Evolutionary conservation across 2,329 filamentous ascomycete species (phyloP), one percentile per base, ranked within the genome.

Genomic region (Fusarium phyllophilum): DNA sequence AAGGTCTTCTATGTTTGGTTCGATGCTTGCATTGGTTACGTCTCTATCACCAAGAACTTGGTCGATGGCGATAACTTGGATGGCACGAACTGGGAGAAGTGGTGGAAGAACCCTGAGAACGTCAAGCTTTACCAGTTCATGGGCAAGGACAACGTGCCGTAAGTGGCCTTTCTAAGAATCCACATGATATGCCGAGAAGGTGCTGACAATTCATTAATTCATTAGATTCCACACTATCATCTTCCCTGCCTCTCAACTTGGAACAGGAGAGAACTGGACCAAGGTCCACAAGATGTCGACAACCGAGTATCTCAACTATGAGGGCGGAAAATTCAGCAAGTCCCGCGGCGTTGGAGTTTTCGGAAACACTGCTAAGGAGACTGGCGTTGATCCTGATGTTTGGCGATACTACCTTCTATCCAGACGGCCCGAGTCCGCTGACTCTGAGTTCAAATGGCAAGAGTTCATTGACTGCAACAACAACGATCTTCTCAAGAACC

Each of bases 1-100:
- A 90, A 90, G 86, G 96, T 97, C 70, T 91, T 98, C 75, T 98
- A 98, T 79, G 95, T 97, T 68, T 94, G 92, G 94, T 94, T 98
- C 80, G 94, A 97, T 81, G 94, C 94, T 62, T 96, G 94, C 83
- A 96, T 97, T 79, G 95, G 95, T 26, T 98, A 98, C 81, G 92
- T 95, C n/a, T 97, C 94, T 4, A 98, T 98, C 76, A 97, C 95
- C 4, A 94, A 94, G 73, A 95, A 91, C 77, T 97, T 97, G 82
- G 97, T 95, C 10, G 86, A 89, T 62, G 80, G 82, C 20, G 81
- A 82, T 60, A 80, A 87, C 68, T 72, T 81, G 20, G 77, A 79
- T 8, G 84, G 85, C 46, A 88, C 91, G 49, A 88, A 97, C 72
- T 98, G 95, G 95, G 91, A 97, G 85, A 89, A 94, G 79, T 98